Evolutionary conservation across 176 grass and related monocot genomes (phyloP).

Genomic region (Raddia guianensis): DNA sequence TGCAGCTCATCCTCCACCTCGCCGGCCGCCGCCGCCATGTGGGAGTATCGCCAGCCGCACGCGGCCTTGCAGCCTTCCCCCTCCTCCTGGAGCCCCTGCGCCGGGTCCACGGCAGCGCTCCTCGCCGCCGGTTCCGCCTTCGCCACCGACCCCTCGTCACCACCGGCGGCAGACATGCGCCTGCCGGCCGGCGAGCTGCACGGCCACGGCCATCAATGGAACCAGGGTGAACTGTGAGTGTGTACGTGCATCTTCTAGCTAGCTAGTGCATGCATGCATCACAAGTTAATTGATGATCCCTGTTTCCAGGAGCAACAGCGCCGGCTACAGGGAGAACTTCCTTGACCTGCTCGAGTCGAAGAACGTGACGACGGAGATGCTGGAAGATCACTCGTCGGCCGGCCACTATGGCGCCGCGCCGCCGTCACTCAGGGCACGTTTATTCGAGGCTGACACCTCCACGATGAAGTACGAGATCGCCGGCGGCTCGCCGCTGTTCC

Average conservation of each 20-base stretch:
- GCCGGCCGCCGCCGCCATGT: conserved; percentile 41
- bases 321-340: conserved; percentile 64
- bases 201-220: conserved; percentile 36
- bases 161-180: conserved; percentile 26
- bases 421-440: conserved; percentile 17
- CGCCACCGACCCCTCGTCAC: conserved; percentile 26
- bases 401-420: conserved; percentile 16
- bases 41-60: conserved; percentile 49
- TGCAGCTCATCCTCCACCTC: conserved; percentile 43
- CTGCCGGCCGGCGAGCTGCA: conserved; percentile 17
- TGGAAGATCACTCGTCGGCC: conserved; percentile 31
- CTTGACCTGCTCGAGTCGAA: conserved; percentile 73
- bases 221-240: conserved; percentile 56
- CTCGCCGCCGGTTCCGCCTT: conserved; percentile 37
- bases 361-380: conserved; percentile 50
- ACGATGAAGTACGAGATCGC: conserved; percentile 65
- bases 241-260: too few species aligned
- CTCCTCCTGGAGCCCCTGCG: conserved; percentile 44
- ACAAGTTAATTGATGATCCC: neutral
- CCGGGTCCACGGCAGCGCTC: conserved; percentile 36
- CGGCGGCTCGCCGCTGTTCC: conserved; percentile 36
- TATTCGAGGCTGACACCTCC: conserved; percentile 29
- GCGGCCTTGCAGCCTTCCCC: conserved; percentile 34
- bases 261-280: too few species aligned
- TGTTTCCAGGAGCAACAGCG: conserved; percentile 43